Evolutionary conservation across 805 yeast genomes (phyloP).

Genomic region (Cyberlindnera suaveolens): DNA sequence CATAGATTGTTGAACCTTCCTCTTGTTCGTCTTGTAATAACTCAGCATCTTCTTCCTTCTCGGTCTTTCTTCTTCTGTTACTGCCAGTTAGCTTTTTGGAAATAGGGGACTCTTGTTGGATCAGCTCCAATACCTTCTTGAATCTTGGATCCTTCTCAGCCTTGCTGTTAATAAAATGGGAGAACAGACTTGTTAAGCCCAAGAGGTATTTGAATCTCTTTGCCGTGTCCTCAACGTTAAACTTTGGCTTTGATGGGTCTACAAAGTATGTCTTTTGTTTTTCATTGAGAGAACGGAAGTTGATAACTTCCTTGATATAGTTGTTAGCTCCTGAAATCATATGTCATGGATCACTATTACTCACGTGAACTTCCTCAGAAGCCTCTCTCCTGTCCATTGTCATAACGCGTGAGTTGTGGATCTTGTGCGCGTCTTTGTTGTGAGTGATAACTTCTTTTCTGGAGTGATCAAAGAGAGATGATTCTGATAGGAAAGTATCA

Average conservation of each 20-base stretch:
- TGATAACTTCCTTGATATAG: neutral
- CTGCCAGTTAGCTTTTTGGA: constrained; percentile 19
- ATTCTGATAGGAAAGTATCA: too few relatives aligned
- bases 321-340: too few relatives aligned
- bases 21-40: constrained; percentile 54
- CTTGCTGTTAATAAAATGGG: constrained; percentile 60
- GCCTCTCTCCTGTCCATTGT: neutral
- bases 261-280: constrained; percentile 28
- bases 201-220: constrained; percentile 61
- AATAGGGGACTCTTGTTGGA: constrained; percentile 25
- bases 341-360: neutral
- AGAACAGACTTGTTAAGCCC: constrained; percentile 59
- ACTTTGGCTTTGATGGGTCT: constrained; percentile 28
- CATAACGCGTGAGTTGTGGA: neutral
- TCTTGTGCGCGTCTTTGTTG: neutral
- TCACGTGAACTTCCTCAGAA: constrained; percentile 1
- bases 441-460: neutral
- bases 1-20: constrained; percentile 38
- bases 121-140: constrained; percentile 41
- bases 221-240: constrained; percentile 54
- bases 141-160: constrained; percentile 57
- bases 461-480: too few relatives aligned
- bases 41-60: constrained; percentile 74
- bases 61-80: constrained; percentile 60
- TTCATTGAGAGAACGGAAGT: constrained; percentile 4